A percentile compares a stretch with the other conserved stretches of the same genome.
These are phyloP conservation scores for Sisymbrium altissimum DNA, from an alignment of 345 rosid genomes.

Conservation along the genomic window DNA sequence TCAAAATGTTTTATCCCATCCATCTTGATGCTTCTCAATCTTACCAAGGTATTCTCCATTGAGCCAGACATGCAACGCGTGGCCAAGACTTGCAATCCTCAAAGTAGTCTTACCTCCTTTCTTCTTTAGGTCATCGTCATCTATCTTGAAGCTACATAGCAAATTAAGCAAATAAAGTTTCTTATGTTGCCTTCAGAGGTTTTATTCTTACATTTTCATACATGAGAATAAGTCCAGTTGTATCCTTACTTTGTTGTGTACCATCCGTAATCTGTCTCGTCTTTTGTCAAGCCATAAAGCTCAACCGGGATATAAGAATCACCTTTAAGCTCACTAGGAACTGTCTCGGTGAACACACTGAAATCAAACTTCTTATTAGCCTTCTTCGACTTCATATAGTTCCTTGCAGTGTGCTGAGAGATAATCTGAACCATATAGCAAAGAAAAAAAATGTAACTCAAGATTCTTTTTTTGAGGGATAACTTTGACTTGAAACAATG, in stretches of 20 bases:
- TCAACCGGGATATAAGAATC: slow-evolving; percentile 41
- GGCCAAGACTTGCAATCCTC: slow-evolving; percentile 78
- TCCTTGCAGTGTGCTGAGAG: slow-evolving; percentile 73
- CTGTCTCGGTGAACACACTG: slow-evolving; percentile 45
- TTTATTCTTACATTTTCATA: not conserved
- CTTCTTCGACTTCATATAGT: slow-evolving; percentile 40
- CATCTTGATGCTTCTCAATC: not conserved
- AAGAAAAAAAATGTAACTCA: not conserved
- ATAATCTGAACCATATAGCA: slow-evolving; percentile 41
- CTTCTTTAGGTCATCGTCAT: slow-evolving; percentile 39
- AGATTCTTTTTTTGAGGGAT: not conserved
- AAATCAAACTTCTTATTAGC: slow-evolving; percentile 58
- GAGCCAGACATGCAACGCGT: slow-evolving; percentile 65
- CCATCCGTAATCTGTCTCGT: slow-evolving; percentile 75
- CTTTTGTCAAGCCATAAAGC: slow-evolving; percentile 61
- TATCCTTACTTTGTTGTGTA: slow-evolving; percentile 49
- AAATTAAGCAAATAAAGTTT: not conserved
- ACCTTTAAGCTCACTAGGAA: slow-evolving; percentile 37
- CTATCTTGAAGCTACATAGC: slow-evolving; percentile 45
- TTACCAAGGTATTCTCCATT: slow-evolving; percentile 75
- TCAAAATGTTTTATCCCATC: not conserved
- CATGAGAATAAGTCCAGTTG: not conserved
- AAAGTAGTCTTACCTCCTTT: slow-evolving; percentile 44
- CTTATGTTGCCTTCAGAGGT: not conserved
- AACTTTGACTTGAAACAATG: not conserved